Conservation (phyloP, 2,329 filamentous ascomycete genomes). For the Coniochaeta sp. region DNA sequence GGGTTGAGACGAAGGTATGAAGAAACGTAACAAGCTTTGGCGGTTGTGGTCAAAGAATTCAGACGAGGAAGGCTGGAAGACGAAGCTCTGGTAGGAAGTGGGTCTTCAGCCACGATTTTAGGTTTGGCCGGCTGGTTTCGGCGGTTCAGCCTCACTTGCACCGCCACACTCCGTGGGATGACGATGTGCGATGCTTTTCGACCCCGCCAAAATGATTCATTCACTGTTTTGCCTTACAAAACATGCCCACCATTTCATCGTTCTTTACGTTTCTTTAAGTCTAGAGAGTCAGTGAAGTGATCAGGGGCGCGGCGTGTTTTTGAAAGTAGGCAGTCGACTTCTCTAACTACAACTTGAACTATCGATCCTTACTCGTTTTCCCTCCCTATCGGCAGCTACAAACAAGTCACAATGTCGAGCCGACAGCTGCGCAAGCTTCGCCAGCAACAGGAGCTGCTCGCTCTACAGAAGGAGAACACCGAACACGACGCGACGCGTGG, state of each 20-base stretch:
- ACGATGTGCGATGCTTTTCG: too few species aligned
- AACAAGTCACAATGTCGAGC: slow-evolving; percentile 35
- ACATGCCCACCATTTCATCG: too few species aligned
- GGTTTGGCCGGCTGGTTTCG: too few species aligned
- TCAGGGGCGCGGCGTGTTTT: too few species aligned
- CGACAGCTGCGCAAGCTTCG: slow-evolving; percentile 45
- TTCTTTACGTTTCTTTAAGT: too few species aligned
- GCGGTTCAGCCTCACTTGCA: neutral
- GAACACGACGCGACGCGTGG: slow-evolving; percentile 24
- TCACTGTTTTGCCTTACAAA: too few species aligned
- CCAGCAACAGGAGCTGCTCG: slow-evolving; percentile 39
- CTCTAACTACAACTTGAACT: too few species aligned
- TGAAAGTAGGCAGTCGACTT: too few species aligned
- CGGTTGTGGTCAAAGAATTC: neutral
- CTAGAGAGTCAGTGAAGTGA: too few species aligned
- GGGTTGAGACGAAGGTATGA: neutral
- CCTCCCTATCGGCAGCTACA: neutral
- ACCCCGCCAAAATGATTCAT: too few species aligned
- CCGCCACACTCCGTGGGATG: neutral
- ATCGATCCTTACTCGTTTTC: too few species aligned
- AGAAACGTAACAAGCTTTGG: neutral
- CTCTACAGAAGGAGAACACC: slow-evolving; percentile 15
- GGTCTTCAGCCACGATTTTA: neutral
- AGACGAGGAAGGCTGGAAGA: neutral
- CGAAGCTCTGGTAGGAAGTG: neutral